phyloP scores from a whole-genome alignment of 768 basidiomycete genomes.

The Boletus subcaerulescens region DNA sequence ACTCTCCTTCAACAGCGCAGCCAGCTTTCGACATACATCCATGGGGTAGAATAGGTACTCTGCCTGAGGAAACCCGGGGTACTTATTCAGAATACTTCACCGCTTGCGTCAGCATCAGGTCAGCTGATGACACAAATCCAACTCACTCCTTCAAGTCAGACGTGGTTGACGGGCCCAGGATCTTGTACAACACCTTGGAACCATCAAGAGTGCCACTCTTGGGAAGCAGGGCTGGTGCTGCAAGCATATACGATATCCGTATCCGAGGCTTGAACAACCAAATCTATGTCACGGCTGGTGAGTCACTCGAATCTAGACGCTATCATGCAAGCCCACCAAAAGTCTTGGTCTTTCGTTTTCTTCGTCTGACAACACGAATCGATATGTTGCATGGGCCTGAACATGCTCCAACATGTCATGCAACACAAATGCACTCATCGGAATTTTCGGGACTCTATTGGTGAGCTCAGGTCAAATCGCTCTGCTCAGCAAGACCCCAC shows the following conservation, averaged over 20 bases:
- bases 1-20: conserved; percentile 70
- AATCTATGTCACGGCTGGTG: conserved; percentile 45
- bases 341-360: conserved; percentile 78
- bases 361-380: conserved; percentile 86
- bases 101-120: background rate
- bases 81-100: conserved; percentile 56
- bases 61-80: conserved; percentile 84
- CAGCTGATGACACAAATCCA: background rate
- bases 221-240: conserved; percentile 53
- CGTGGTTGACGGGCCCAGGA: conserved; percentile 57
- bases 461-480: background rate
- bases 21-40: conserved; percentile 69
- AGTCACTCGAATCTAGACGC: background rate
- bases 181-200: conserved; percentile 85
- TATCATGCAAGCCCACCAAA: conserved; percentile 49
- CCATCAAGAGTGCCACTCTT: conserved; percentile 60
- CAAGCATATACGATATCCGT: conserved; percentile 67
- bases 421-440: conserved; percentile 85
- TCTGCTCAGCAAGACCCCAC: conserved; percentile 28
- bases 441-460: conserved; percentile 41
- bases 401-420: conserved; percentile 91
- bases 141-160: conserved; percentile 30
- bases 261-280: conserved; percentile 96
- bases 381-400: conserved; percentile 89
- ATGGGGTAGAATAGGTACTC: conserved; percentile 84